phyloP scores from a whole-genome alignment of 495 filamentous ascomycete genomes.

The Penicillium dipodomyicola region DNA sequence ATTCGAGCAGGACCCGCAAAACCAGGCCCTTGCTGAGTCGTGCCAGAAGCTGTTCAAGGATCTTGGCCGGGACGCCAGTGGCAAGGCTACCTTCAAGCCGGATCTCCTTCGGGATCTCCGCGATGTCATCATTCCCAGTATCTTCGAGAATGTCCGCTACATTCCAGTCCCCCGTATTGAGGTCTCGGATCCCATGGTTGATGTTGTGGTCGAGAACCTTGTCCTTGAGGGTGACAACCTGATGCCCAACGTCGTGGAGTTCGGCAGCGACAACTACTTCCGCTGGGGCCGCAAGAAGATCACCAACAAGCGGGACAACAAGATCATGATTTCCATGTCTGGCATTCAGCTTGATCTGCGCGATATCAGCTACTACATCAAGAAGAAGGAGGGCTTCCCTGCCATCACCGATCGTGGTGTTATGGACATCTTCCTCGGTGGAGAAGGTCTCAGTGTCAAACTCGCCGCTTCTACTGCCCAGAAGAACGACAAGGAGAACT shows the following conservation, averaged over 20 bases:
- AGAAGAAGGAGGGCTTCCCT: conserved; percentile 94
- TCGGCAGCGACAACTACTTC: conserved; percentile 92
- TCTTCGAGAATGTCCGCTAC: conserved; percentile 87
- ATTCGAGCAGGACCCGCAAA: conserved; percentile 83
- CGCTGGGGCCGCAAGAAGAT: conserved; percentile 87
- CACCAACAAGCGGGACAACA: conserved; percentile 76
- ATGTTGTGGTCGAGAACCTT: conserved; percentile 90
- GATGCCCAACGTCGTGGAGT: conserved; percentile 90
- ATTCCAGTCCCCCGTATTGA: conserved; percentile 93
- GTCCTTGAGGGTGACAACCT: conserved; percentile 96
- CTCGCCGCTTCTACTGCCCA: conserved; percentile 82
- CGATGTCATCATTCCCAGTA: conserved; percentile 78
- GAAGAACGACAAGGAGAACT: conserved; percentile 69
- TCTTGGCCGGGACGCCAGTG: conserved; percentile 79
- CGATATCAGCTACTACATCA: conserved; percentile 93
- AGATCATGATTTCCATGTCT: conserved; percentile 74
- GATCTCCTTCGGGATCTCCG: conserved; percentile 86
- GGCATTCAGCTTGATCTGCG: conserved; percentile 67
- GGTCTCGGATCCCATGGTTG: conserved; percentile 79
- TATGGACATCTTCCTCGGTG: conserved; percentile 85
- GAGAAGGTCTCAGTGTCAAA: conserved; percentile 87
- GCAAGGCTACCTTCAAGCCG: conserved; percentile 86
- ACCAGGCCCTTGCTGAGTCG: conserved; percentile 71
- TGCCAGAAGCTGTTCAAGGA: conserved; percentile 84
- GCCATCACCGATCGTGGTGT: conserved; percentile 84